Evolutionary conservation across 2,329 filamentous ascomycete species (phyloP), one percentile per base, ranked within the genome.

Genomic region (Neofusicoccum sp.): DNA sequence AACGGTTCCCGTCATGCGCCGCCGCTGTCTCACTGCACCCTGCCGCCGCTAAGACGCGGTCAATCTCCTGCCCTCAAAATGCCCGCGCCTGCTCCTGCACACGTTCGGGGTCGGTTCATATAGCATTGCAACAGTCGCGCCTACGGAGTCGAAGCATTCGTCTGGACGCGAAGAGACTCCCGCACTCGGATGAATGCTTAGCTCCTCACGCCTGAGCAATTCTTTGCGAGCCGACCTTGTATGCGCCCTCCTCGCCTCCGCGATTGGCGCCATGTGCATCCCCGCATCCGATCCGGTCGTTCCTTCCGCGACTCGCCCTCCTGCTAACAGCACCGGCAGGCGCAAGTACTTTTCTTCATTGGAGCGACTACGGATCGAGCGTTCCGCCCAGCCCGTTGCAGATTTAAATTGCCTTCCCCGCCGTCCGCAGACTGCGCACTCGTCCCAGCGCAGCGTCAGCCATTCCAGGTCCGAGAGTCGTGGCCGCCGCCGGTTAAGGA

Each of bases 331-430:
- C 44, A 70, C 63, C 33, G 5, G 33, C 37, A 82, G 80, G 70
- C 77, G 77, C 71, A 82, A 92, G 85, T 91, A 90, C 78, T 91
- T 92, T 78, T 90, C 89, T 36, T 88, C 86, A 6, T 81, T 89
- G 66, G 89, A 92, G 76, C 85, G 89, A 64, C 81, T 90, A 64
- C 85, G 86, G 69, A 86, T 92, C 56, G 86, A 87, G 69, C 77
- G 77, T 56, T 75, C 78, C 48, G 75, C 73, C 1, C 41, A 48
- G 9, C 36, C 34, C 14, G 43, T 54, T 50, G 36, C 52, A 8
- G 61, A 63, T 36, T 14, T 58, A 14, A 63, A 48, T 37, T 56
- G 33, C 54, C 52, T 66, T 61, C 67, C 63, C 29, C 47, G n/a
- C 6, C 58, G 56, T 33, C 62, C 47, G 22, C 61, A 59, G 45